These are phyloP conservation scores for Aspergillus sp. DNA, from an alignment of 2,329 filamentous ascomycete species.

Conservation along the genomic window DNA sequence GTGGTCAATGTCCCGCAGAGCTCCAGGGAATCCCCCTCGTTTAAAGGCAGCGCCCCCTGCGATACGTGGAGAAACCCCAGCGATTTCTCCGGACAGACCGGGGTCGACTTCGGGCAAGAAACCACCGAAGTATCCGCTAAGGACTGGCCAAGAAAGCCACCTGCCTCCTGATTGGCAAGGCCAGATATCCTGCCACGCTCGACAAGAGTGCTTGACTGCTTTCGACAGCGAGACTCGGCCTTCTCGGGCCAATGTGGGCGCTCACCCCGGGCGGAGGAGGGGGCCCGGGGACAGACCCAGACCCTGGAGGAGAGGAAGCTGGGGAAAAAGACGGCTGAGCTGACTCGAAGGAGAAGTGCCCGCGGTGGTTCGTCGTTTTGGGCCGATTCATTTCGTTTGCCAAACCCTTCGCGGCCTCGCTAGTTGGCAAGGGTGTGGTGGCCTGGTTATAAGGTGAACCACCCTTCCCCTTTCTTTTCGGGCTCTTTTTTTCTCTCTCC, in stretches of 20 bases:
- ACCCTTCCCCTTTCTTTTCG: background rate
- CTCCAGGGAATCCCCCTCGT: background rate
- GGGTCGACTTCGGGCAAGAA: slow-evolving; percentile 18
- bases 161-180: background rate
- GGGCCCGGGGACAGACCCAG: slow-evolving; percentile 1
- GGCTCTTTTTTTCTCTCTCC: background rate
- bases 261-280: slow-evolving; percentile 4
- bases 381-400: background rate
- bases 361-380: background rate
- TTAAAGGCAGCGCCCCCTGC: background rate
- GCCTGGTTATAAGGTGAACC: background rate
- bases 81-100: slow-evolving; percentile 1
- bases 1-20: background rate
- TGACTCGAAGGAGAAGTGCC: slow-evolving; percentile 2
- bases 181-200: background rate
- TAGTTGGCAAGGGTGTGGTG: background rate
- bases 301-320: slow-evolving; percentile 1
- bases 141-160: background rate
- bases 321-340: background rate
- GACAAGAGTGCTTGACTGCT: slow-evolving; percentile 5
- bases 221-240: background rate
- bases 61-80: slow-evolving; percentile 19
- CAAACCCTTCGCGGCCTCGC: background rate
- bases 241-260: slow-evolving; percentile 5
- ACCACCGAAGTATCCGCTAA: slow-evolving; percentile 1